These are phyloP conservation scores for Euphrasia arctica DNA, from an alignment of 305 asterid species.

Conservation along the genomic window DNA sequence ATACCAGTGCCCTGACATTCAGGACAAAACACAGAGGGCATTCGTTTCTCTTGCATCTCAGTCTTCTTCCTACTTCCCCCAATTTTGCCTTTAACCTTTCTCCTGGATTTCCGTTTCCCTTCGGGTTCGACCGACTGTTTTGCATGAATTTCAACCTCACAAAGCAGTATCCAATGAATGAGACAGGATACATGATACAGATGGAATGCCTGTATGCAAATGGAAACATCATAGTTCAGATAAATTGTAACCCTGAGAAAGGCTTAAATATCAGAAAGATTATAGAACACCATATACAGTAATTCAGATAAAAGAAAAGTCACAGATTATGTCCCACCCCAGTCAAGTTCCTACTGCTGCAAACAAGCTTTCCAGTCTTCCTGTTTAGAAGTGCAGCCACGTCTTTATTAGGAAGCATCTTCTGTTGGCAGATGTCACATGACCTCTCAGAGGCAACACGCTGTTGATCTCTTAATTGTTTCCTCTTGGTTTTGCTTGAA, in stretches of 20 bases:
- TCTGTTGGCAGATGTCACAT: conserved; percentile 87
- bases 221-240: conserved; percentile 9
- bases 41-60: conserved; percentile 35
- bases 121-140: conserved; percentile 43
- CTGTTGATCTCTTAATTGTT: conserved; percentile 61
- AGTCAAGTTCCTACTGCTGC: conserved; percentile 85
- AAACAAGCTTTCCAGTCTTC: conserved; percentile 78
- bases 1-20: conserved; percentile 96
- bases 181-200: conserved; percentile 84
- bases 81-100: conserved; percentile 49
- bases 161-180: conserved; percentile 78
- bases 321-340: conserved; percentile 54
- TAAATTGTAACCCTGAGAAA: conserved; percentile 1
- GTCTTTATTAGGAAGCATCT: conserved; percentile 82
- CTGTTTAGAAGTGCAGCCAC: conserved; percentile 78
- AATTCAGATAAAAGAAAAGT: conserved; percentile 3
- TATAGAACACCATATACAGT: conserved; percentile 1
- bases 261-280: conserved; percentile 1
- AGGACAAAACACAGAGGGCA: conserved; percentile 61
- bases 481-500: conserved; percentile 70
- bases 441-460: conserved; percentile 71
- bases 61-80: conserved; percentile 35
- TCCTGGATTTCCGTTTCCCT: conserved; percentile 47
- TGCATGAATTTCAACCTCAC: conserved; percentile 61
- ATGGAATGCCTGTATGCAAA: conserved; percentile 73